These are phyloP conservation scores for Paraurostyla sp. DNA, from an alignment of 73 alveolate genomes.

Conservation along the genomic window DNA sequence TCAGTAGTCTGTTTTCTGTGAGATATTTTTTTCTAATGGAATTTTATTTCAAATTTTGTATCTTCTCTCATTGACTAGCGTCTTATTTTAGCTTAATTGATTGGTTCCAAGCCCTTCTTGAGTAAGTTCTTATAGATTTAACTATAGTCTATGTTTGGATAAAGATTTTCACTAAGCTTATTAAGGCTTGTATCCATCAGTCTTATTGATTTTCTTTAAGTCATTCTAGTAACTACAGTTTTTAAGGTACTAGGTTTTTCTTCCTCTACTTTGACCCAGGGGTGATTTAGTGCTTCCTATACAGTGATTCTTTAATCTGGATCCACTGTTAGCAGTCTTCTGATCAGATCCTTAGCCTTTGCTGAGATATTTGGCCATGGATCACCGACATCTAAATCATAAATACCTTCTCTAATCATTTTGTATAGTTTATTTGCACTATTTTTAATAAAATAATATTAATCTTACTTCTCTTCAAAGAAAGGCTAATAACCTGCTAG, in stretches of 20 bases:
- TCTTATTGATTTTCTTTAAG: conserved; percentile 37
- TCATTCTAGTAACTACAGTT: conserved; percentile 49
- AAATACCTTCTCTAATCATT: conserved; percentile 48
- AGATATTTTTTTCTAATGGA: neutral
- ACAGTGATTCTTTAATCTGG: conserved; percentile 74
- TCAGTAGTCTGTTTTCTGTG: neutral
- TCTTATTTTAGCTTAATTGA: neutral
- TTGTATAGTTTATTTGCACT: conserved; percentile 55
- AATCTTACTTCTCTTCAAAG: conserved; percentile 35
- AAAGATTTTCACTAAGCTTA: conserved; percentile 30
- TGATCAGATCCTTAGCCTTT: conserved; percentile 83
- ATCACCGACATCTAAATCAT: conserved; percentile 33
- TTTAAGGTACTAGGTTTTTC: neutral
- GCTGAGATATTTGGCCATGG: conserved; percentile 75
- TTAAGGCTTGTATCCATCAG: neutral
- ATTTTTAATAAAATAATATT: neutral
- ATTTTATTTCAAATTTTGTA: neutral
- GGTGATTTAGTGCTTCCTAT: conserved; percentile 63
- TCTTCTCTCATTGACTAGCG: neutral
- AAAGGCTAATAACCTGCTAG: conserved; percentile 77
- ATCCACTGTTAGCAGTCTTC: conserved; percentile 63
- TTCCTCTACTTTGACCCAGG: conserved; percentile 49
- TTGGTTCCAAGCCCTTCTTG: conserved; percentile 15
- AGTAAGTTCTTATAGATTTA: neutral
- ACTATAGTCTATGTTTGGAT: conserved; percentile 44